These are phyloP conservation scores for Aureobasidium sp. DNA, from an alignment of 2,329 filamentous ascomycete genomes.

Conservation along the genomic window DNA sequence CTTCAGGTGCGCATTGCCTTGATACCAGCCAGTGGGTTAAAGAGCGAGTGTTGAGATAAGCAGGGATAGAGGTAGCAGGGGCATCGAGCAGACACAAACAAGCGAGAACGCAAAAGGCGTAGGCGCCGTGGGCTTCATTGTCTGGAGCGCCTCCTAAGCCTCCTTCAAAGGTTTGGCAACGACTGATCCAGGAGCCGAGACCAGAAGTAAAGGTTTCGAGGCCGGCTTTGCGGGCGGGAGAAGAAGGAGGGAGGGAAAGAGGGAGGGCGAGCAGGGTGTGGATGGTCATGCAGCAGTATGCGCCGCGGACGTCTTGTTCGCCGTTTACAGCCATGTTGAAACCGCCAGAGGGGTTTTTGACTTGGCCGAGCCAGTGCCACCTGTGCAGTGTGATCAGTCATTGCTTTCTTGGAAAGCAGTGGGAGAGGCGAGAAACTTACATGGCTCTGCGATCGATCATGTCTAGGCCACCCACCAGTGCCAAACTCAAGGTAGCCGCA, in stretches of 20 bases:
- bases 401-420: neutral
- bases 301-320: constrained; percentile 89
- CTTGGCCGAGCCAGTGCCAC: constrained; percentile 78
- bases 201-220: constrained; percentile 59
- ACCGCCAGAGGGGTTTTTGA: constrained; percentile 85
- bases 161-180: constrained; percentile 93
- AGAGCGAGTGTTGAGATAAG: constrained; percentile 67
- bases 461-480: constrained; percentile 66
- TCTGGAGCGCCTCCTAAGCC: constrained; percentile 80
- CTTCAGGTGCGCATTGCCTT: constrained; percentile 83
- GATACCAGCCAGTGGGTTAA: constrained; percentile 83
- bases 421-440: constrained; percentile 29
- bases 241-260: constrained; percentile 63
- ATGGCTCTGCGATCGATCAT: constrained; percentile 73
- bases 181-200: constrained; percentile 69
- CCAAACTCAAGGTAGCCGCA: constrained; percentile 69
- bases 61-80: constrained; percentile 64
- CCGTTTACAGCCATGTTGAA: constrained; percentile 80
- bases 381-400: constrained; percentile 24
- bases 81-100: constrained; percentile 79
- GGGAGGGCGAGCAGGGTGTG: constrained; percentile 78
- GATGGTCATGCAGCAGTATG: constrained; percentile 82
- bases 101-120: constrained; percentile 88
- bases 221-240: constrained; percentile 56
- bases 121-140: constrained; percentile 90